phyloP scores from a whole-genome alignment of 1,284 basidiomycete genomes.

The Cryptococcus sp. region DNA sequence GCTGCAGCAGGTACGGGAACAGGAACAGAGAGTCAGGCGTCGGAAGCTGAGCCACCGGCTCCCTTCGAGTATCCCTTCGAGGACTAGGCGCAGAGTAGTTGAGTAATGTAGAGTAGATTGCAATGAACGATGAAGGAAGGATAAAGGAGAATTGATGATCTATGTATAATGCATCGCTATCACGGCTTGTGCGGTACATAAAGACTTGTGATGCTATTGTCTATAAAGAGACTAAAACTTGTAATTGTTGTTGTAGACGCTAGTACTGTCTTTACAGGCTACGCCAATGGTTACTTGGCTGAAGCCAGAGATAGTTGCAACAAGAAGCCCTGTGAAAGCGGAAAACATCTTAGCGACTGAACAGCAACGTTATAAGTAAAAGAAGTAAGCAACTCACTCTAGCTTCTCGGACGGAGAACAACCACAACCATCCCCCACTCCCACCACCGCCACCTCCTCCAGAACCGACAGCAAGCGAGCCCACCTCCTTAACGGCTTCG shows the following conservation, averaged over 20 bases:
- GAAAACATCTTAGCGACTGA: background rate
- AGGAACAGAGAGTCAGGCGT: slow-evolving; percentile 54
- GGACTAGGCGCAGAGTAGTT: slow-evolving; percentile 25
- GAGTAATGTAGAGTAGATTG: background rate
- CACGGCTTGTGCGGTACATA: no score
- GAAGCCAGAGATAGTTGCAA: slow-evolving; percentile 13
- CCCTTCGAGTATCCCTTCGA: slow-evolving; percentile 52
- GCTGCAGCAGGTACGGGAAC: slow-evolving; percentile 28
- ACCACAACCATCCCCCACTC: slow-evolving; percentile 49
- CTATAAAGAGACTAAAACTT: background rate
- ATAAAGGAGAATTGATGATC: background rate
- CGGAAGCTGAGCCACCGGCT: slow-evolving; percentile 74
- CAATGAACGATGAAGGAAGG: background rate
- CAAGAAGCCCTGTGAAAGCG: slow-evolving; percentile 21
- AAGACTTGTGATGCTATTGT: background rate
- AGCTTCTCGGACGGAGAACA: slow-evolving; percentile 61
- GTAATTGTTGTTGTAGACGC: background rate
- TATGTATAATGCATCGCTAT: background rate
- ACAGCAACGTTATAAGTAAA: background rate
- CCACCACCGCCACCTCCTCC: slow-evolving; percentile 3
- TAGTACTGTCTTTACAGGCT: background rate
- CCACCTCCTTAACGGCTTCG: slow-evolving; percentile 26
- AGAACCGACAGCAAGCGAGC: background rate
- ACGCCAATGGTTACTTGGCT: background rate
- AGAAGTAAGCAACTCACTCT: slow-evolving; percentile 23